Conservation (phyloP, 495 filamentous ascomycete species). For the Penicillium subrubescens region DNA sequence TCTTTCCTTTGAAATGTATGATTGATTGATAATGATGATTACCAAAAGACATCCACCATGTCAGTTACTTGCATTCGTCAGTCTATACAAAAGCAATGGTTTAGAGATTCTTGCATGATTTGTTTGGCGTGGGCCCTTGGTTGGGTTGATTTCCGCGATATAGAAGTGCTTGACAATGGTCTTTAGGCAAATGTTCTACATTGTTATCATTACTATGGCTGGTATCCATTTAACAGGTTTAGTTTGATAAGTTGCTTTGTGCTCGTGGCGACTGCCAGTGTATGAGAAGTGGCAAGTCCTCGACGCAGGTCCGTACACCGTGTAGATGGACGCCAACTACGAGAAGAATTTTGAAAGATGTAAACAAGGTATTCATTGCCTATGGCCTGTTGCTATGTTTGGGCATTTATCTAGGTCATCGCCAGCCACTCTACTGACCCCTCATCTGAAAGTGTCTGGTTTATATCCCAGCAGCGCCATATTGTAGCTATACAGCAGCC, state of each 20-base stretch:
- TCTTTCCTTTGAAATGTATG: slow-evolving; percentile 48
- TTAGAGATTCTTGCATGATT: slow-evolving; percentile 29
- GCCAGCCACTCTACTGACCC: not conserved
- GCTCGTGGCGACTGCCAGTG: not conserved
- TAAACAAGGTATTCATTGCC: not conserved
- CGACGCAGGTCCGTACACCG: not conserved
- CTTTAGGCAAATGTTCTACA: not conserved
- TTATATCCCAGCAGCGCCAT: not conserved
- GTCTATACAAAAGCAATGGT: slow-evolving; percentile 42
- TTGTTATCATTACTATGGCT: not conserved
- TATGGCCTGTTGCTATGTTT: not conserved
- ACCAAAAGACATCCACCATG: slow-evolving; percentile 38
- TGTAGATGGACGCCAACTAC: not conserved
- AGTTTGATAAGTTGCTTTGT: not conserved
- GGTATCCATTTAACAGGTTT: not conserved
- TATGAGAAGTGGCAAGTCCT: not conserved
- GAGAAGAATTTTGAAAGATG: not conserved
- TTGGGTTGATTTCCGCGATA: not conserved
- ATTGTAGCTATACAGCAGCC: not conserved
- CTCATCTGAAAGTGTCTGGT: not conserved
- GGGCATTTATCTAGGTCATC: not conserved
- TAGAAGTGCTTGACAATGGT: not conserved
- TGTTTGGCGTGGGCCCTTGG: not conserved
- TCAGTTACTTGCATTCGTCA: slow-evolving; percentile 40
- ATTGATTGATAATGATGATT: slow-evolving; percentile 51